These are phyloP conservation scores for Blastocladiella britannica DNA, from an alignment of 192 early-diverging fungal genomes.

Conservation along the genomic window DNA sequence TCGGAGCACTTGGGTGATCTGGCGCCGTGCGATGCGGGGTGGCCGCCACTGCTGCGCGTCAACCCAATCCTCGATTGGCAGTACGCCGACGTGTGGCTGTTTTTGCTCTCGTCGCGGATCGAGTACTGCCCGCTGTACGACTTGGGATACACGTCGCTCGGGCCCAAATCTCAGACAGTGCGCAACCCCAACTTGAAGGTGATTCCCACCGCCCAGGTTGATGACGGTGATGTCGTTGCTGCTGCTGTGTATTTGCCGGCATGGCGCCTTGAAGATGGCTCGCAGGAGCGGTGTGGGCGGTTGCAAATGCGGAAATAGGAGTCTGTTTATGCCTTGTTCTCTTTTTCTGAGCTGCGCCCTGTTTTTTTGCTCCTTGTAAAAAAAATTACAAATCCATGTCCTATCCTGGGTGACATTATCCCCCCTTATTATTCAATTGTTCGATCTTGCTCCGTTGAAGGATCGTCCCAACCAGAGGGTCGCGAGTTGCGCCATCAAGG, in stretches of 20 bases:
- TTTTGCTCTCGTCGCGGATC: slow-evolving; percentile 34
- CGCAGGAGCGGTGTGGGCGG: slow-evolving; percentile 43
- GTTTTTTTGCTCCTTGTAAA: no score
- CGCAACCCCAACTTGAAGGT: slow-evolving; percentile 61
- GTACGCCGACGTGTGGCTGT: slow-evolving; percentile 68
- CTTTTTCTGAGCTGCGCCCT: no score
- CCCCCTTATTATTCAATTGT: no score
- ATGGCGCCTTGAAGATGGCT: slow-evolving; percentile 33
- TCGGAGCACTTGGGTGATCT: slow-evolving; percentile 1
- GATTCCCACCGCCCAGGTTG: slow-evolving; percentile 12
- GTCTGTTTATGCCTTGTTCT: no score
- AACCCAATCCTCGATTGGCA: slow-evolving; percentile 83
- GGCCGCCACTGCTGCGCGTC: slow-evolving; percentile 78
- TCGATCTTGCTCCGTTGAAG: no score
- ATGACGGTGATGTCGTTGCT: slow-evolving; percentile 9
- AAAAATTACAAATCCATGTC: no score
- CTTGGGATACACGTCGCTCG: slow-evolving; percentile 82
- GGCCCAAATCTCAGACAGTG: slow-evolving; percentile 56
- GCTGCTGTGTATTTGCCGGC: slow-evolving; percentile 37
- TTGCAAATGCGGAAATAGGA: no score
- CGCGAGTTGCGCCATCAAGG: no score
- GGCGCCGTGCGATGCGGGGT: slow-evolving; percentile 58
- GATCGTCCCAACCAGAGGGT: no score
- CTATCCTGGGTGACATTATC: no score
- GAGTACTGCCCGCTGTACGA: slow-evolving; percentile 82